A percentile compares a stretch with the other conserved stretches of the same genome.
Conservation (phyloP, 345 rosid genomes). For the Laguncularia racemosa region DNA sequence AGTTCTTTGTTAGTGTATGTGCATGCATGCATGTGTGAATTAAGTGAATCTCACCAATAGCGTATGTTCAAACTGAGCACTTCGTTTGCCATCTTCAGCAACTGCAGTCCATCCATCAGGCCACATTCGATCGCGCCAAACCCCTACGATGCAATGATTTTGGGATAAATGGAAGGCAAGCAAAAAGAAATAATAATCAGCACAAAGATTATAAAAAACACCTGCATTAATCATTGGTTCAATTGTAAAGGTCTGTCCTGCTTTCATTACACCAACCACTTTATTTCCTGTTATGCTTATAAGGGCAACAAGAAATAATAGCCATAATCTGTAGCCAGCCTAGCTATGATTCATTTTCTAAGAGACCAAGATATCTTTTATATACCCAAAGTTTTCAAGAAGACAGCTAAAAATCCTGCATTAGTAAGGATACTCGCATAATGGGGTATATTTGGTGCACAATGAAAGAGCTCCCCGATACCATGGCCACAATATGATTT, state of each 20-base stretch:
- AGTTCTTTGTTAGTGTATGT: no score
- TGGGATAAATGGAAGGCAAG: neutral
- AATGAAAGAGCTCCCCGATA: slow-evolving; percentile 94
- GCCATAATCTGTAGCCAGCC: neutral
- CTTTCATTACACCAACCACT: slow-evolving; percentile 96
- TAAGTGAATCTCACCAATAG: slow-evolving; percentile 52
- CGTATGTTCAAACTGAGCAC: slow-evolving; percentile 98
- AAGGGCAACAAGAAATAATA: slow-evolving; percentile 20
- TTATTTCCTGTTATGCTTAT: slow-evolving; percentile 67
- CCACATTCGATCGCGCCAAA: slow-evolving; percentile 90
- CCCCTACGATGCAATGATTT: slow-evolving; percentile 29
- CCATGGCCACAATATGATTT: slow-evolving; percentile 95
- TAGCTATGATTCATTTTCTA: no score
- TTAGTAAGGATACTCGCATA: slow-evolving; percentile 70
- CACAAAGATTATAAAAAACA: slow-evolving; percentile 10
- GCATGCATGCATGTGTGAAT: no score
- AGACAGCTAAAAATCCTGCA: neutral
- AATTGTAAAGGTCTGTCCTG: slow-evolving; percentile 91
- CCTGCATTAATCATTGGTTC: slow-evolving; percentile 99
- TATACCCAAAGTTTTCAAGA: neutral
- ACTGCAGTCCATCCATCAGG: slow-evolving; percentile 99
- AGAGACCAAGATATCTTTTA: no score
- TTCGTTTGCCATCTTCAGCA: slow-evolving; percentile 86
- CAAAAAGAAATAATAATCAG: neutral
- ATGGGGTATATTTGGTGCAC: slow-evolving; percentile 97